Evolutionary conservation across 495 filamentous ascomycete species (phyloP), one percentile per base, ranked within the genome.

Genomic region (Terfezia claveryi): DNA sequence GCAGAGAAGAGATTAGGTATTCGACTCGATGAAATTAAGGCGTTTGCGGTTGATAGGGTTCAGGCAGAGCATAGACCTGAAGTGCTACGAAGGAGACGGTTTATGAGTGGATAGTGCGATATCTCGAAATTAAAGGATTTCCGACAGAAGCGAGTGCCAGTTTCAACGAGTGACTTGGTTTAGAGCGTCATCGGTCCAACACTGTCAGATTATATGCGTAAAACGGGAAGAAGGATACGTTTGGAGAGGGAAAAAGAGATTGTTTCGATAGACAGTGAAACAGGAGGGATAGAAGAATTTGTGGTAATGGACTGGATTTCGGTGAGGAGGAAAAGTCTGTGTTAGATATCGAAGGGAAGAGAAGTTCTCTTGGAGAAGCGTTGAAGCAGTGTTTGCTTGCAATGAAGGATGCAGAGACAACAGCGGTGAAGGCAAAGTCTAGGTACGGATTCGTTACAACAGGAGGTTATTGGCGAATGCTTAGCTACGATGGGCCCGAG

Each of bases 391-490:
- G 27, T 50, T 37, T 59, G 52, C 38, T 55, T 2, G 0, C 44
- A n/a, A 23, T 51, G 56, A 51, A 54, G n/a, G 51, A 37, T 27
- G 56, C 54, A 23, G 54, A n/a, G 58, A 56, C 37, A 56, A 36
- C 37, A 58, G n/a, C n/a, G n/a, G n/a, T n/a, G n/a, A n/a, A n/a
- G n/a, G 57, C 10, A 44, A 51, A 50, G 55, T n/a, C n/a, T n/a
- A n/a, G 11, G 16, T 54, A 57, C 10, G 36, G 41, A 10, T 59
- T 59, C 11, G 51, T 38, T 50, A 54, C 51, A 9, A 57, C 38
- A 6, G 57, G 55, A 8, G 37, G 44, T 11, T 11, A n/a, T 8
- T 58, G 54, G 38, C 50, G 16, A 56, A 57, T 57, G 27, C 14
- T 57, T 9, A n/a, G 36, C 37, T 53, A 53, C 14, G 14, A 57